Evolutionary conservation across 441 rosid species (phyloP).

Genomic region (Adansonia grandidieri): DNA sequence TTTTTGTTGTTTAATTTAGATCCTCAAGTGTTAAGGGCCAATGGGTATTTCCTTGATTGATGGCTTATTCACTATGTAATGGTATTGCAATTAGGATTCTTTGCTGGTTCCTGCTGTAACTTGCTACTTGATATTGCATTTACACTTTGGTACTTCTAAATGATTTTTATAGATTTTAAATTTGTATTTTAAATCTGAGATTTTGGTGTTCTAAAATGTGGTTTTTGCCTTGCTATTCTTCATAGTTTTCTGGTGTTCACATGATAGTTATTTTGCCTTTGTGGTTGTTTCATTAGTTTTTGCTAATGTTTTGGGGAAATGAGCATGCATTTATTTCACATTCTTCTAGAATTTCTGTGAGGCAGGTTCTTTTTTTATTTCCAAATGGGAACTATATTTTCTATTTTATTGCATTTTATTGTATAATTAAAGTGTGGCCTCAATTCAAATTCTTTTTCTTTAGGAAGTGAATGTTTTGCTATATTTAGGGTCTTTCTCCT

Average conservation of each 20-base stretch:
- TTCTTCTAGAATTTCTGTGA: constrained; percentile 5
- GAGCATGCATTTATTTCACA: background rate
- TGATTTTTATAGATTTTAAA: background rate
- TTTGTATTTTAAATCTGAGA: background rate
- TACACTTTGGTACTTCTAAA: background rate
- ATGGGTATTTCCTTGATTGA: constrained; percentile 19
- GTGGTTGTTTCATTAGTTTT: background rate
- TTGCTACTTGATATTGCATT: background rate
- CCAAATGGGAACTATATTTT: background rate
- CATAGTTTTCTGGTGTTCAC: background rate
- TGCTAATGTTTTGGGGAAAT: background rate
- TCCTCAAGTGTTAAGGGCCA: constrained; percentile 14
- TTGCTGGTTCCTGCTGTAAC: background rate
- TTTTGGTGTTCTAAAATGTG: background rate
- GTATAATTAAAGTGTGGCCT: background rate
- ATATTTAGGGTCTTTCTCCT: constrained; percentile 1
- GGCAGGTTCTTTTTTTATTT: background rate
- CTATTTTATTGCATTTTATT: background rate
- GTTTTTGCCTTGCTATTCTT: background rate
- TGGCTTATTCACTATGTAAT: background rate
- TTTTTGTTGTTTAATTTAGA: constrained; percentile 22
- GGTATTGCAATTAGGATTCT: background rate
- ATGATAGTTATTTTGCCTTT: background rate
- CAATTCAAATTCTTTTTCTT: background rate
- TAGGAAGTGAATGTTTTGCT: background rate